phyloP scores from a whole-genome alignment of 2,329 filamentous ascomycete species.

The Fusarium miscanthi region DNA sequence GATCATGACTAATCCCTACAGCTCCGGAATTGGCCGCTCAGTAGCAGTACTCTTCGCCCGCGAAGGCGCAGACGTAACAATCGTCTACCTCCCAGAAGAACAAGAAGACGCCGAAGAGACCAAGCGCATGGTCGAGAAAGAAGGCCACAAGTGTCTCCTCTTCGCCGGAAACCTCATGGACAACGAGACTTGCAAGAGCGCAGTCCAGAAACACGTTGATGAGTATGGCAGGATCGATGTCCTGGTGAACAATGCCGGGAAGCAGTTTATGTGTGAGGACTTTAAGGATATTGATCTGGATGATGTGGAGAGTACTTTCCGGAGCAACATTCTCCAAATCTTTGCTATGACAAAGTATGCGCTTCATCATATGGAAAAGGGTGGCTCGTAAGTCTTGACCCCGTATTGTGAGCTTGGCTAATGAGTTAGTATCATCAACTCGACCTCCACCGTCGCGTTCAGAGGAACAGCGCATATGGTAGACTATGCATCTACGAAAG shows the following conservation, averaged over 20 bases:
- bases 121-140: slow-evolving; percentile 62
- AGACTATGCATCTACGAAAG: slow-evolving; percentile 69
- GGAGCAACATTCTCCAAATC: slow-evolving; percentile 67
- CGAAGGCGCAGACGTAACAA: slow-evolving; percentile 67
- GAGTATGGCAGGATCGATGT: slow-evolving; percentile 59
- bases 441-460: slow-evolving; percentile 65
- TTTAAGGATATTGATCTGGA: slow-evolving; percentile 65
- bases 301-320: slow-evolving; percentile 66
- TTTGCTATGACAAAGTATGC: slow-evolving; percentile 70
- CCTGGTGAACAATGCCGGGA: slow-evolving; percentile 69
- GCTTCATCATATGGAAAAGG: slow-evolving; percentile 64
- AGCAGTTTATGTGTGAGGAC: slow-evolving; percentile 65
- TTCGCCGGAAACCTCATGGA: slow-evolving; percentile 62
- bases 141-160: slow-evolving; percentile 59
- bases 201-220: slow-evolving; percentile 64
- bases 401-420: background rate
- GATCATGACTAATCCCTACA: slow-evolving; percentile 20
- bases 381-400: slow-evolving; percentile 52
- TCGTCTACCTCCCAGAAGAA: slow-evolving; percentile 67
- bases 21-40: slow-evolving; percentile 65
- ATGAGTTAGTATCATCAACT: slow-evolving; percentile 64
- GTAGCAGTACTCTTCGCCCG: slow-evolving; percentile 67
- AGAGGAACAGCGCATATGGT: slow-evolving; percentile 62
- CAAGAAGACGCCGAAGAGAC: slow-evolving; percentile 66
- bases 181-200: slow-evolving; percentile 60